Evolutionary conservation across 1,284 basidiomycete genomes (phyloP).

Genomic region (Melampsora occidentalis): DNA sequence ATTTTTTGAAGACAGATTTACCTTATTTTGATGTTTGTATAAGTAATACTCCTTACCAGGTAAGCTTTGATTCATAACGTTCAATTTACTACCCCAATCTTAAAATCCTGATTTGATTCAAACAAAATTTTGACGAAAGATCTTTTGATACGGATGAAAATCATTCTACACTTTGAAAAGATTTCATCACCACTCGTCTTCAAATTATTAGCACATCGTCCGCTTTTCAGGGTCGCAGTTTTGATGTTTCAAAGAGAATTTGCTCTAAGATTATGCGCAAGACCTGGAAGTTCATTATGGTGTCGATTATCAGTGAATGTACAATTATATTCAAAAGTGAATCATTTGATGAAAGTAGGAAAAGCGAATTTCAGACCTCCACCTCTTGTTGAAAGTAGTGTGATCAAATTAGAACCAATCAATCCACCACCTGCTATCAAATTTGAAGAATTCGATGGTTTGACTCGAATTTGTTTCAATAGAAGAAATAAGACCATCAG

Average conservation of each 20-base stretch:
- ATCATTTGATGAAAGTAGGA: constrained; percentile 93
- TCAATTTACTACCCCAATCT: background rate
- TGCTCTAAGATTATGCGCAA: constrained; percentile 83
- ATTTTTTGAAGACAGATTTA: constrained; percentile 93
- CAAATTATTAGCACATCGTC: constrained; percentile 91
- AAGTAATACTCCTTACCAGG: constrained; percentile 96
- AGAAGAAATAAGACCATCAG: constrained; percentile 86
- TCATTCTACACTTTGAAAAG: constrained; percentile 49
- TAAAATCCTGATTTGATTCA: background rate
- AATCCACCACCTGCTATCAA: constrained; percentile 93
- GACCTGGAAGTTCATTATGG: constrained; percentile 82
- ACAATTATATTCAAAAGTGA: constrained; percentile 90
- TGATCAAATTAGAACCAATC: constrained; percentile 83
- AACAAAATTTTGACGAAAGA: background rate
- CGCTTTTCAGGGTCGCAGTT: constrained; percentile 86
- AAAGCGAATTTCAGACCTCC: constrained; percentile 96
- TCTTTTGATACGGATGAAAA: background rate
- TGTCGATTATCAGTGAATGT: constrained; percentile 92
- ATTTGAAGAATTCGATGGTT: constrained; percentile 96
- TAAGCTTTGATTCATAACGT: constrained; percentile 48
- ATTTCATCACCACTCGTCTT: constrained; percentile 98
- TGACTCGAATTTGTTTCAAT: constrained; percentile 84
- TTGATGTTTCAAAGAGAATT: constrained; percentile 99
- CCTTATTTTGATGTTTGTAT: constrained; percentile 99
- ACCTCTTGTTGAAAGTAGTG: constrained; percentile 88